Evolutionary conservation across 495 filamentous ascomycete species (phyloP), one percentile per base, ranked within the genome.

Genomic region (Neurospora sp.): DNA sequence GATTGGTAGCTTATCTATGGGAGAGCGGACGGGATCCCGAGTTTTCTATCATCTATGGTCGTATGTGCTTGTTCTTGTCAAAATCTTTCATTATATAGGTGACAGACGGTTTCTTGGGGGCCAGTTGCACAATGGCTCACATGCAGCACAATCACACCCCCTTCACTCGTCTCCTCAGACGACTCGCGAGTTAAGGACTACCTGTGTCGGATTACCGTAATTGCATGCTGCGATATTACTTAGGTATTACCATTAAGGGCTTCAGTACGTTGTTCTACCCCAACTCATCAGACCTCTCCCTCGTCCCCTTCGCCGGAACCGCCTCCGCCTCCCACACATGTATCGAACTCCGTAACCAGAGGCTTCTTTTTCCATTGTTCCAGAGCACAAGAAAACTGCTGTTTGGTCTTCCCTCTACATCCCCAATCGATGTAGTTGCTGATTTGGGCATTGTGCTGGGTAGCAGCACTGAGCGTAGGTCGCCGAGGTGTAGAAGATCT

Each of bases 1-100:
- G n/a, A 20, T 31, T 22, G 20, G 22, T 61, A 31, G 53, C 53
- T 61, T 61, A 75, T 78, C 79, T 80, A 83, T 79, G 83, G 82
- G 81, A 83, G 84, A 85, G 82, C 84, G 82, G 82, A 86, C 83
- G 84, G 84, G 83, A 83, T 83, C 79, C 83, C 84, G 81, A 81
- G 75, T 80, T 80, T 74, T 83, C 83, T 74, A 77, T 39, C 77
- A 77, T 75, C 72, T 85, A 78, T 83, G 83, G 82, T 82, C 82
- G 82, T 83, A 85, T 81, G 79, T 81, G 70, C 16, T 38, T 20
- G 3, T 70, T n/a, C n/a, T n/a, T n/a, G n/a, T n/a, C n/a, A n/a
- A n/a, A n/a, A n/a, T n/a, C n/a, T n/a, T n/a, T n/a, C n/a, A n/a
- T n/a, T n/a, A n/a, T n/a, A n/a, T n/a, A n/a, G n/a, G n/a, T n/a